Evolutionary conservation across 148 eudicot species (phyloP).

Genomic region (Pouteria glomerata): DNA sequence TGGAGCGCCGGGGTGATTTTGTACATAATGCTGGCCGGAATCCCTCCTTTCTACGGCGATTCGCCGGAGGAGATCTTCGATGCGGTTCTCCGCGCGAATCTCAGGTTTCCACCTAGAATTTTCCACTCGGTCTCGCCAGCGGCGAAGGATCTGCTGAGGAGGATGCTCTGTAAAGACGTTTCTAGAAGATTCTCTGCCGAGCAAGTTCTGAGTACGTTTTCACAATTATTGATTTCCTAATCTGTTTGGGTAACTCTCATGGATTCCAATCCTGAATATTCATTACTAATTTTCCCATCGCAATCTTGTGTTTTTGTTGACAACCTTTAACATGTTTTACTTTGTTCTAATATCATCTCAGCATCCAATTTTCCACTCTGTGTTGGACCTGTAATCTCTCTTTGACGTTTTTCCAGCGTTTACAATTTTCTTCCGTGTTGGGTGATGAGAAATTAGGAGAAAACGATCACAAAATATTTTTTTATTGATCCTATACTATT

Average conservation of each 20-base stretch:
- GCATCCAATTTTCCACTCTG: background rate
- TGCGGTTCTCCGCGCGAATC: constrained; percentile 46
- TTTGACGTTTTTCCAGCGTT: no score
- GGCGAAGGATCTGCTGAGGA: constrained; percentile 56
- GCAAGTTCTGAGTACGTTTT: constrained; percentile 54
- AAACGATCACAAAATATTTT: background rate
- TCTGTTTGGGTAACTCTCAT: background rate
- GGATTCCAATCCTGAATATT: background rate
- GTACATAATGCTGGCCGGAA: constrained; percentile 57
- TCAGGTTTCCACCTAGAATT: constrained; percentile 51
- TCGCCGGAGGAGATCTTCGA: constrained; percentile 45
- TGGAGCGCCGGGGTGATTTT: constrained; percentile 72
- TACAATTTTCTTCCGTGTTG: background rate
- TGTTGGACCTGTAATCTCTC: no score
- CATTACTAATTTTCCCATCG: no score
- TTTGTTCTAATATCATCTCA: no score
- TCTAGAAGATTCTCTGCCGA: constrained; percentile 49
- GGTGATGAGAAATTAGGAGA: background rate
- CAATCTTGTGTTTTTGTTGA: no score
- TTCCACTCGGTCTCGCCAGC: constrained; percentile 33
- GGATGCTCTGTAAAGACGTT: constrained; percentile 59
- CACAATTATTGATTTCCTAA: background rate
- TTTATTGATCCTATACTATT: background rate
- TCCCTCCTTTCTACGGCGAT: constrained; percentile 60
- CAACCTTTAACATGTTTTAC: no score